These are phyloP conservation scores for Secale cereale DNA, from an alignment of 176 grass and related monocot genomes.

Conservation along the genomic window DNA sequence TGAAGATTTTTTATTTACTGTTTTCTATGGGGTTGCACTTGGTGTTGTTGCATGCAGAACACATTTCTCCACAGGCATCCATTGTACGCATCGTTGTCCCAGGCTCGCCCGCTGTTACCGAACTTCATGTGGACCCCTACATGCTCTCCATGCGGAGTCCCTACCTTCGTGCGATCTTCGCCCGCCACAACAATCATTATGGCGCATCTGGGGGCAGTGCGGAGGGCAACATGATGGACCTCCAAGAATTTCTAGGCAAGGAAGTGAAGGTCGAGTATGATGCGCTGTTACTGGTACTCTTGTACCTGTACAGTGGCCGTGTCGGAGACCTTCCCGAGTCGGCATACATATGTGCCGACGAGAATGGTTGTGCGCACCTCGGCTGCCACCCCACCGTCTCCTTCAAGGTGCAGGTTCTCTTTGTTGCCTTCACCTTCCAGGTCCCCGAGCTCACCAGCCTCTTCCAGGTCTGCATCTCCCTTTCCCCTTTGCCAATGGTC, in stretches of 20 bases:
- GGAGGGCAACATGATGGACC: conserved; percentile 14
- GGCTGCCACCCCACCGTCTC: conserved; percentile 62
- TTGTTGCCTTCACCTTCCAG: conserved; percentile 65
- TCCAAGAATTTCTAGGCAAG: conserved; percentile 40
- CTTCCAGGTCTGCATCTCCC: conserved; percentile 62
- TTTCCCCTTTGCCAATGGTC: background rate
- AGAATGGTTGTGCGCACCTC: conserved; percentile 53
- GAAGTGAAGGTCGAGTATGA: conserved; percentile 64
- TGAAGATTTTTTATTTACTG: background rate
- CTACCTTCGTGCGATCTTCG: too few species aligned
- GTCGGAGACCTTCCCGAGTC: conserved; percentile 47
- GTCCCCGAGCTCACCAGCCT: conserved; percentile 74
- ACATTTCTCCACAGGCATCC: background rate
- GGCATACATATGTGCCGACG: conserved; percentile 70
- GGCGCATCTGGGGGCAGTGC: too few species aligned
- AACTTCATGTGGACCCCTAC: too few species aligned
- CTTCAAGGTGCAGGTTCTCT: conserved; percentile 79
- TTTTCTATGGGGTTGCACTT: background rate
- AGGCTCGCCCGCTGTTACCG: too few species aligned
- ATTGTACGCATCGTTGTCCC: too few species aligned
- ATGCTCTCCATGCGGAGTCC: too few species aligned
- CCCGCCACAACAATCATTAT: too few species aligned
- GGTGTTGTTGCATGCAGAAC: background rate
- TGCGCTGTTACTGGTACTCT: conserved; percentile 57
- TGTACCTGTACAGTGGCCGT: conserved; percentile 77